Evolutionary conservation across 1,139 yeast species (phyloP), one percentile per base, ranked within the genome.

Genomic region (Yamadazyma epiphylla): DNA sequence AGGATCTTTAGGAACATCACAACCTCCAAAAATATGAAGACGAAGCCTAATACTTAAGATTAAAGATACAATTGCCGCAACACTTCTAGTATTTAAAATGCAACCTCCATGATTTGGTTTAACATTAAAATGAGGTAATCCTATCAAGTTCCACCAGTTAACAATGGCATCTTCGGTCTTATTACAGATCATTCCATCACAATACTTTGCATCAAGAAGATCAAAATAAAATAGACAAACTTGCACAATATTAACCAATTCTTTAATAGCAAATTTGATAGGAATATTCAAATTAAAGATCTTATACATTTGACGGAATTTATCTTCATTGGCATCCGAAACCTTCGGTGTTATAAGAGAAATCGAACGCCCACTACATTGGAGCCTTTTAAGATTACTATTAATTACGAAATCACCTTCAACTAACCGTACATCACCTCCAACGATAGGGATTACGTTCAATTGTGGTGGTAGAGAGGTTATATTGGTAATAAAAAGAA

Each of bases 1-100:
- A 0, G 95, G 89, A 50, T 89, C 97, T 49, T 87, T 88, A 0
- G 95, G 89, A 3, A 82, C 79, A 40, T 80, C 85, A 39, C 87
- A 77, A 19, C 83, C 83, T 2, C 86, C 81, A n/a, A 78, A 61
- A 24, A 82, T 70, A 15, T 62, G 66, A 25, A 89, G 53, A 35
- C 95, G 70, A 33, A 81, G 66, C 37, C 80, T 74, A 24, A 83
- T 69, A 39, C 88, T 79, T 14, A 82, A 55, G 0, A 84, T 71
- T 46, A 83, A 70, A 32, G 94, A 87, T 5, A 86, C 53, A 34
- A 64, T 47, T 2, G 72, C 74, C 0, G 84, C 71, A 0, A 81
- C 85, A 0, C 87, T 71, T n/a, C 76, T 65, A 0, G 89, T 72
- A 0, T 85, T 79, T 34, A 83, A 52, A 0, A 70, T 55, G 2